Evolutionary conservation across 1,284 basidiomycete species (phyloP), one percentile per base, ranked within the genome.

Genomic region (Moesziomyces sp.): DNA sequence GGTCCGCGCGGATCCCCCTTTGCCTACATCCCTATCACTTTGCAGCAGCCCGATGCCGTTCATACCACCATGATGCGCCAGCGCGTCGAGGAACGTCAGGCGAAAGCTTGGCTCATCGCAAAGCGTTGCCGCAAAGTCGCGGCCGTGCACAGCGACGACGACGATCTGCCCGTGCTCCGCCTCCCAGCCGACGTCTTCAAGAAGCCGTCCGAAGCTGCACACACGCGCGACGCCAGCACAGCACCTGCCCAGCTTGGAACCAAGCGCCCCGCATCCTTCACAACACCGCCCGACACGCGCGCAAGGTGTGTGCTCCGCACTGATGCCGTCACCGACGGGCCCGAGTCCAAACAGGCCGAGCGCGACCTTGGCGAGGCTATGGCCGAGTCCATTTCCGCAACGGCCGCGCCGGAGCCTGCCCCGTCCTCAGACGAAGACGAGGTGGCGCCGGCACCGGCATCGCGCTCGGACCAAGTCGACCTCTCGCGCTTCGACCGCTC

Each of bases 1-100:
- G 81, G 81, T 10, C 53, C 57, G 2, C 51, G 54, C 21, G 79
- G 80, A 13, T 79, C 79, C 7, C 81, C 80, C 11, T 83, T 78
- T 49, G 77, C 80, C 3, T 83, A 83, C 65, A 63, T 83, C 19
- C 81, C 81, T 9, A 60, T 83, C 50, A 71, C 80, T 14, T 46
- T 83, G 21, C 81, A 82, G 57, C 78, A 80, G 52, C 80, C 81
- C 8, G 49, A 57, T 21, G 46, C 63, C 23, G 74, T 77, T 5
- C 57, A 78, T 7, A 53, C 58, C 16, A 76, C 76, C 14, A 64
- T 77, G 51, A 38, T 55, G 14, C 61, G 65, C 10, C 81, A 83
- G 60, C 58, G 70, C 11, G 42, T 65, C 26, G 58, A 73, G 38
- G 81, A 82, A 55, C 11, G 43, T n/a, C 16, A 56, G 24, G 69